Base-by-base conservation (phyloP, 2,329 filamentous ascomycete species). In the Fusarium newnesense region DNA sequence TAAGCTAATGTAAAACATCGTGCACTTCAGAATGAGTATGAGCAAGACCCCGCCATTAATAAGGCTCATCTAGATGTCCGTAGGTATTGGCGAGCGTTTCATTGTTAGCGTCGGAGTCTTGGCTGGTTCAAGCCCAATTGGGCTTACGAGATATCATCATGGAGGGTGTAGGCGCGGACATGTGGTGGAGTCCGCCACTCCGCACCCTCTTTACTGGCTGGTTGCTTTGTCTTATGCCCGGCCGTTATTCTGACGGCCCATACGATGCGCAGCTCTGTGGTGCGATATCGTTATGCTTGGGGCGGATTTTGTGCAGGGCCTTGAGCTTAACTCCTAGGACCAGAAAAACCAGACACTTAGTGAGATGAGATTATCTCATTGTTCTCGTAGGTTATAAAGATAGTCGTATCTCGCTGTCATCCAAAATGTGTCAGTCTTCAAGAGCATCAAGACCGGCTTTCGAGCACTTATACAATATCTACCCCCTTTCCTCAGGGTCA, bases 101-200 rank as follows among this genome's bases (percentile, higher is more conserved):
- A 34, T 30, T 43, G 32, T 61, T 67, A 69, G 65, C 64, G 75
- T 69, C 63, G 71, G 69, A 71, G 66, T 40, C 70, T 76, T 77
- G 67, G 59, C 65, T 57, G 47, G 53, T 64, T 39, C 53, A 59
- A 74, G 75, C 72, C 68, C 64, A 64, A 56, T 71, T 70, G 57
- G 53, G 76, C 76, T 77, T 73, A 77, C 74, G 68, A 76, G 68
- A 76, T 74, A 54, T 26, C 50, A 34, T 59, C 19, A 60, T 52
- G 50, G 64, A 67, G 62, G 64, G 58, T 67, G 60, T 61, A 49
- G 39, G 50, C 36, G 74, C 74, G 76, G 75, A 77, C 74, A 68
- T 71, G 30, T 52, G 56, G 74, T 77, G 72, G 73, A 75, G 66
- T 75, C 74, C 69, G 64, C 60, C 62, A 73, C 64, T 70, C 70